A percentile compares a stretch with the other conserved stretches of the same genome.
phyloP scores from a whole-genome alignment of 192 early-diverging fungal genomes.

The Entomortierella parvispora region DNA sequence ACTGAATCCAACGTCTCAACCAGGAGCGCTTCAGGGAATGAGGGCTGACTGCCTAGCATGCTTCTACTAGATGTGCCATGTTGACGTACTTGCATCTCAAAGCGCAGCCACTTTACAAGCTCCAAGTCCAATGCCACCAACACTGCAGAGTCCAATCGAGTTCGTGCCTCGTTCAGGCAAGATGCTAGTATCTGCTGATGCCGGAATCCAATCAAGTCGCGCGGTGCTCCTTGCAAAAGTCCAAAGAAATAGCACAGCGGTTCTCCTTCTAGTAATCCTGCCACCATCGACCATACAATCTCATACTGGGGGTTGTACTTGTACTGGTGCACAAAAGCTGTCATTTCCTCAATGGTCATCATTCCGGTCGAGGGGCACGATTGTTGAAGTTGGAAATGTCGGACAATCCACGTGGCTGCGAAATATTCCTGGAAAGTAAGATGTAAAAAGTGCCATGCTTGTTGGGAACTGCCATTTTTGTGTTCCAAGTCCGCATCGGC shows the following conservation, averaged over 20 bases:
- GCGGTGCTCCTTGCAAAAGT: slow-evolving; percentile 7
- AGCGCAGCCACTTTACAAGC: slow-evolving; percentile 1
- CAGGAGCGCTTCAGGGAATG: slow-evolving; percentile 4
- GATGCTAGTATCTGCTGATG: slow-evolving; percentile 13
- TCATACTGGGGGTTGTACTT: slow-evolving; percentile 25
- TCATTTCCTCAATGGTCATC: slow-evolving; percentile 5
- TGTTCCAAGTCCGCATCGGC: not conserved
- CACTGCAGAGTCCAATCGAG: not conserved
- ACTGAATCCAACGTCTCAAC: not conserved
- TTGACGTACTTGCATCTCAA: slow-evolving; percentile 5
- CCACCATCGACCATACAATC: slow-evolving; percentile 40
- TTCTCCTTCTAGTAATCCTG: slow-evolving; percentile 14
- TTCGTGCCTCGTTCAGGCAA: slow-evolving; percentile 19
- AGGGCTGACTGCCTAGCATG: not conserved
- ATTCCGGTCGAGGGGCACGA: slow-evolving; percentile 1
- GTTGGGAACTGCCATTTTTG: not conserved
- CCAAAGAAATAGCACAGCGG: not conserved
- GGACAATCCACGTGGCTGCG: slow-evolving; percentile 9
- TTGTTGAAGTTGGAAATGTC: not conserved
- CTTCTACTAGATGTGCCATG: not conserved
- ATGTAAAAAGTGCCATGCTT: slow-evolving; percentile 14
- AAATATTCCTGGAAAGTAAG: slow-evolving; percentile 20
- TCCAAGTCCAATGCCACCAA: not conserved
- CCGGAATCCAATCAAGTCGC: slow-evolving; percentile 10
- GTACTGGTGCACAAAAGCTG: slow-evolving; percentile 4